phyloP scores from a whole-genome alignment of 257 asterid species.

The Solanum sejunctum region DNA sequence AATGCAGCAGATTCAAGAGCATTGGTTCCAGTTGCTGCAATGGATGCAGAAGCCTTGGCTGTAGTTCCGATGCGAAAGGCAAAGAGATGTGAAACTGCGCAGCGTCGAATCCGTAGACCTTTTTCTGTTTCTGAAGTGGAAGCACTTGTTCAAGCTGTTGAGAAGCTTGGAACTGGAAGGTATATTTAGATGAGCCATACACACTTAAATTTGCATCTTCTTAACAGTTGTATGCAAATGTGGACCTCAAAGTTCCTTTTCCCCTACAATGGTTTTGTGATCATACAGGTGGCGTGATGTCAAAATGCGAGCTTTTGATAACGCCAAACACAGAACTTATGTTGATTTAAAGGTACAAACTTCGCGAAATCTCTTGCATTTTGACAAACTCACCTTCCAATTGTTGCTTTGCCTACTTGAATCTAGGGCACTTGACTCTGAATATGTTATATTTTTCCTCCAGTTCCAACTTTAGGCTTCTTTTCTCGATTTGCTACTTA shows the following conservation, averaged over 20 bases:
- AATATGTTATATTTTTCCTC: not conserved
- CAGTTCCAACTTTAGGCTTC: not conserved
- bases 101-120: conserved; percentile 68
- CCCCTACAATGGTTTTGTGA: not conserved
- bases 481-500: not conserved
- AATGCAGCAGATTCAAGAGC: conserved; percentile 41
- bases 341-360: conserved; percentile 16
- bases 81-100: conserved; percentile 48
- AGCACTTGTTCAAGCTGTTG: conserved; percentile 58
- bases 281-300: conserved; percentile 15
- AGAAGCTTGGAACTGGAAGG: conserved; percentile 35
- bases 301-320: conserved; percentile 15
- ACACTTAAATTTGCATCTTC: not conserved
- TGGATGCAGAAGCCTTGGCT: conserved; percentile 36
- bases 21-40: conserved; percentile 28
- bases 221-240: not conserved
- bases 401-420: not conserved
- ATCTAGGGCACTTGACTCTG: not conserved
- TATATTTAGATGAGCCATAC: not conserved
- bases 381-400: not conserved
- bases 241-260: not conserved
- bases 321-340: conserved; percentile 13
- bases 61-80: conserved; percentile 45
- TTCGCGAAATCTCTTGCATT: not conserved
- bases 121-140: conserved; percentile 72